These are phyloP conservation scores for Leccinellum albellum DNA, from an alignment of 768 basidiomycete genomes.

Conservation along the genomic window DNA sequence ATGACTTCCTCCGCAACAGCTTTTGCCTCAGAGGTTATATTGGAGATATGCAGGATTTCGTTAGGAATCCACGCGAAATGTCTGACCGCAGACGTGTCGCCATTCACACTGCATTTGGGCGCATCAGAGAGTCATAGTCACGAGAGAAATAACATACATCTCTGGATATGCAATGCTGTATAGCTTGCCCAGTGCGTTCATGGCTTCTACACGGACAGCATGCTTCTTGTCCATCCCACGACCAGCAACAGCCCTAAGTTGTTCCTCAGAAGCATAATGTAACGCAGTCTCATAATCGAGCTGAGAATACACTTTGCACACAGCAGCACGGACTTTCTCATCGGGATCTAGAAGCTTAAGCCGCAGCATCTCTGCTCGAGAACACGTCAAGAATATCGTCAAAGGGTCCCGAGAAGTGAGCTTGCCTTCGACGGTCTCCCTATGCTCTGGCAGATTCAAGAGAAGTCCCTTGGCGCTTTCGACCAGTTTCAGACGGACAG, in stretches of 20 bases:
- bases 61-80: conserved; percentile 96
- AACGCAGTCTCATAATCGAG: conserved; percentile 89
- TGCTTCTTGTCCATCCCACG: conserved; percentile 83
- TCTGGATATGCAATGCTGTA: conserved; percentile 83
- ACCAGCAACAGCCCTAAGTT: conserved; percentile 61
- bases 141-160: conserved; percentile 58
- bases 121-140: conserved; percentile 2
- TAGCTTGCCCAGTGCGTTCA: conserved; percentile 70
- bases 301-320: conserved; percentile 75
- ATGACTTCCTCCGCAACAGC: conserved; percentile 63
- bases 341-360: conserved; percentile 82
- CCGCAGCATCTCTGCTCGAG: conserved; percentile 48
- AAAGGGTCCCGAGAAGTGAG: conserved; percentile 3
- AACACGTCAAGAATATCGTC: conserved; percentile 2
- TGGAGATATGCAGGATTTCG: conserved; percentile 55
- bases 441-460: conserved; percentile 59
- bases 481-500: conserved; percentile 75
- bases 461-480: conserved; percentile 65
- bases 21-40: conserved; percentile 57
- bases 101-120: conserved; percentile 59
- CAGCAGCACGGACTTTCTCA: conserved; percentile 83
- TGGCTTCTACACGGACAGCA: conserved; percentile 69
- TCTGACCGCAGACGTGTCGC: conserved; percentile 62
- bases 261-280: conserved; percentile 68
- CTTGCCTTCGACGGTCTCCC: conserved; percentile 70